These are phyloP conservation scores for Rhizopogon vinicolor DNA, from an alignment of 768 basidiomycete species.

Conservation along the genomic window DNA sequence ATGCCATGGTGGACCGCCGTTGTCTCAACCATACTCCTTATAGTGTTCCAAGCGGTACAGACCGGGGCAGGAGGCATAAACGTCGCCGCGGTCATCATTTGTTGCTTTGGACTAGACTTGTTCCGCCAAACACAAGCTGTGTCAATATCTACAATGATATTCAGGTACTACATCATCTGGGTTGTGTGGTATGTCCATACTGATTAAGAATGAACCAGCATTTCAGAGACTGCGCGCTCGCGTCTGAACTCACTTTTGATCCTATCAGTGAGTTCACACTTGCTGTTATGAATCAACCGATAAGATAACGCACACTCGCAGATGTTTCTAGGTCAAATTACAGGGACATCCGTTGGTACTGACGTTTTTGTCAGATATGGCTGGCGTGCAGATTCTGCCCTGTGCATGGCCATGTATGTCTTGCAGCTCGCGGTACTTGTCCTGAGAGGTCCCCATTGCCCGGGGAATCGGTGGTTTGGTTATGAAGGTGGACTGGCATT, in stretches of 20 bases:
- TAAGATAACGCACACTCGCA: background rate
- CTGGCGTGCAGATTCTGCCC: conserved; percentile 28
- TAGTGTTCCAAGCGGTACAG: conserved; percentile 27
- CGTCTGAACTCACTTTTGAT: conserved; percentile 24
- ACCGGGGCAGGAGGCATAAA: conserved; percentile 32
- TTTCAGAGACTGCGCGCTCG: conserved; percentile 20
- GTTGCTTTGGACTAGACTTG: conserved; percentile 37
- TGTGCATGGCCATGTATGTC: conserved; percentile 32
- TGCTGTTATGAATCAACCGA: background rate
- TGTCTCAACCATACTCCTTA: conserved; percentile 24
- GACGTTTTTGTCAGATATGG: conserved; percentile 34
- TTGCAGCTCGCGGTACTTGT: conserved; percentile 30
- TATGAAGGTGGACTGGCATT: conserved; percentile 47
- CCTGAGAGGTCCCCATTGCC: conserved; percentile 33
- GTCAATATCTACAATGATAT: conserved; percentile 16
- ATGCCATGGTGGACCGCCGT: conserved; percentile 41
- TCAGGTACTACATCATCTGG: conserved; percentile 8
- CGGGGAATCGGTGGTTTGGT: conserved; percentile 48
- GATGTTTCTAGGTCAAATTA: conserved; percentile 33
- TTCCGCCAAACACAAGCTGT: conserved; percentile 36
- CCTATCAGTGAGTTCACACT: conserved; percentile 15
- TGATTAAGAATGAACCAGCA: conserved; percentile 9
- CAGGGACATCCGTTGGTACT: conserved; percentile 38
- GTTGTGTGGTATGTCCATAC: conserved; percentile 6
- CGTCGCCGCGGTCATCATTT: conserved; percentile 34